Evolutionary conservation across 2,329 filamentous ascomycete species (phyloP), one percentile per base, ranked within the genome.

Genomic region (Xylaria sp.): DNA sequence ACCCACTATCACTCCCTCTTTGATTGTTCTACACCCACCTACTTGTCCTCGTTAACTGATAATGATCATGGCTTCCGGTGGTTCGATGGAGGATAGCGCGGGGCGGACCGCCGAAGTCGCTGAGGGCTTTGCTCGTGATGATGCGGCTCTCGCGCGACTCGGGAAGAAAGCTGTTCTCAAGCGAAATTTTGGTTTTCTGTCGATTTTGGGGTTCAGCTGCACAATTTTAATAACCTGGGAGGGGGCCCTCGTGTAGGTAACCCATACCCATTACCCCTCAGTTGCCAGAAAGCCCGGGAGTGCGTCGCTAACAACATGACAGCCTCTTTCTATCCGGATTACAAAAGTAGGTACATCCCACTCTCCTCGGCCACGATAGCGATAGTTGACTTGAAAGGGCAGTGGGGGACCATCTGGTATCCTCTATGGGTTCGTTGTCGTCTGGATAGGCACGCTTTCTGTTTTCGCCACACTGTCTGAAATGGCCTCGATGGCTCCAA

Each of bases 341-440:
- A 11, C 54, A 66, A 6, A 70, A 70, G 64, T 66, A 64, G 38
- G 23, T 45, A 46, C 9, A 5, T 31, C 14, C 40, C 19, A 7
- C 37, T 31, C n/a, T 42, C n/a, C 52, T 21, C 33, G 35, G 35
- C 45, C 3, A 7, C 23, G n/a, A 19, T 7, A 14, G 53, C 2
- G 5, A 14, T 45, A 37, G 50, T 61, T 64, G 38, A 66, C 28
- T 8, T 11, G 35, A 6, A n/a, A n/a, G n/a, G n/a, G 21, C 17
- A 71, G 65, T 61, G 70, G 70, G 23, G 69, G 70, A 4, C 79
- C 82, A 12, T 77, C 80, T 1, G 82, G 83, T 4, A 72, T 83
- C 5, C 70, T 84, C 11, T 84, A 83, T 65, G 81, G 82, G 50
- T 85, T 80, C 72, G 76, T 85, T 31, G 78, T 84, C 49, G 79